Evolutionary conservation across 2,329 filamentous ascomycete genomes (phyloP).

Genomic region (Zalaria obscura): DNA sequence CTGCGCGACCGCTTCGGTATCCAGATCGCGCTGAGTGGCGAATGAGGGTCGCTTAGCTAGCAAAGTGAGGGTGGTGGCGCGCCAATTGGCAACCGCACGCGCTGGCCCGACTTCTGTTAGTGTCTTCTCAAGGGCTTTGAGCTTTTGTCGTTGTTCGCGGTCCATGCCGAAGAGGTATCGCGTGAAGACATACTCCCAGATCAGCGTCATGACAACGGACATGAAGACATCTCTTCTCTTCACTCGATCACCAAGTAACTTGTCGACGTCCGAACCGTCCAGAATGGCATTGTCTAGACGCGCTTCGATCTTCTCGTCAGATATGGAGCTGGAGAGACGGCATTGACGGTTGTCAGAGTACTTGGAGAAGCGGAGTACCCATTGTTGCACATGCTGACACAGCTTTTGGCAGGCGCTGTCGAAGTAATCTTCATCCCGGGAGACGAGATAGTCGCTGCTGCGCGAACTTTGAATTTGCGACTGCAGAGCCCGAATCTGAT

Average conservation of each 20-base stretch:
- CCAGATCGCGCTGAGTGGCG: constrained; percentile 65
- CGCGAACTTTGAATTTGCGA: constrained; percentile 43
- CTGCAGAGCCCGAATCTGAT: constrained; percentile 46
- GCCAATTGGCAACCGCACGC: constrained; percentile 91
- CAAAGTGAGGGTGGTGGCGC: constrained; percentile 83
- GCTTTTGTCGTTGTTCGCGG: constrained; percentile 89
- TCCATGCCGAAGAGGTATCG: constrained; percentile 98
- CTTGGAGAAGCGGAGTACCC: constrained; percentile 95
- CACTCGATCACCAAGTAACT: constrained; percentile 75
- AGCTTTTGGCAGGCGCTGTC: constrained; percentile 86
- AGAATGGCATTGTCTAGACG: constrained; percentile 87
- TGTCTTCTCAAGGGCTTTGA: constrained; percentile 89
- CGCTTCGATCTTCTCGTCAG: constrained; percentile 85
- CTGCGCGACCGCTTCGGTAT: constrained; percentile 91
- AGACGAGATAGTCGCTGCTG: constrained; percentile 58
- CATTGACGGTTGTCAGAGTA: constrained; percentile 88
- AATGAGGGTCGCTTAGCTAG: constrained; percentile 73
- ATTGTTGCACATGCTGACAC: constrained; percentile 91
- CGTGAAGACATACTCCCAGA: constrained; percentile 98
- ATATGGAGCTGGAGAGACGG: constrained; percentile 68
- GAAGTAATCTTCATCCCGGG: constrained; percentile 88
- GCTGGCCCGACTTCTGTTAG: constrained; percentile 76
- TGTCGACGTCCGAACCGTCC: constrained; percentile 85
- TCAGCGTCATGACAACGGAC: constrained; percentile 97
- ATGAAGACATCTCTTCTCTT: constrained; percentile 89